A percentile compares a stretch with the other conserved stretches of the same genome.
These are phyloP conservation scores for Trichoderma koningii DNA, from an alignment of 2,329 filamentous ascomycete species.

Conservation along the genomic window DNA sequence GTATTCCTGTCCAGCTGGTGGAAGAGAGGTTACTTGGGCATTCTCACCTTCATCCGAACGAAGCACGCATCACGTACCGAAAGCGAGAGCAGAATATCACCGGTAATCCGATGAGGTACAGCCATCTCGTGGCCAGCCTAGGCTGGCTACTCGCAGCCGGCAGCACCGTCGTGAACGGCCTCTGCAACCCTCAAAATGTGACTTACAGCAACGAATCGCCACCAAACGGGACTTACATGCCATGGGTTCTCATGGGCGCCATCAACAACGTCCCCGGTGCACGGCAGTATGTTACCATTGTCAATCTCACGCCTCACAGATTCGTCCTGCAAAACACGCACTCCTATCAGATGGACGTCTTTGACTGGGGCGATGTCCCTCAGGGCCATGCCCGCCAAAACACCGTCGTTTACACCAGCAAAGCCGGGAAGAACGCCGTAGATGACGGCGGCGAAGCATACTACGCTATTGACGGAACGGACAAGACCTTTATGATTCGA, in stretches of 20 bases:
- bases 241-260: conserved; percentile 21
- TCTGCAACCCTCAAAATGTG: conserved; percentile 18
- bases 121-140: neutral
- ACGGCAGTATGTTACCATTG: conserved; percentile 39
- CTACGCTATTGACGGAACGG: conserved; percentile 37
- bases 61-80: neutral
- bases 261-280: conserved; percentile 22
- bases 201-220: conserved; percentile 26
- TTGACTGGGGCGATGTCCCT: conserved; percentile 40
- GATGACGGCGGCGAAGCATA: conserved; percentile 40
- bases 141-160: neutral
- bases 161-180: neutral
- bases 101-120: neutral
- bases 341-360: conserved; percentile 39
- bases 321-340: conserved; percentile 36
- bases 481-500: conserved; percentile 38
- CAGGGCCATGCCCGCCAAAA: conserved; percentile 40
- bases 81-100: neutral
- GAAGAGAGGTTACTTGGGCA: too few species aligned
- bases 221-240: conserved; percentile 26
- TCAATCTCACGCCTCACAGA: conserved; percentile 41
- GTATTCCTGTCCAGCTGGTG: too few species aligned
- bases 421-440: conserved; percentile 26
- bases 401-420: conserved; percentile 34
- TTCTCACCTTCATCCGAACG: too few species aligned